Evolutionary conservation across 129 eudicot species (phyloP).

Genomic region (Apium graveolens): DNA sequence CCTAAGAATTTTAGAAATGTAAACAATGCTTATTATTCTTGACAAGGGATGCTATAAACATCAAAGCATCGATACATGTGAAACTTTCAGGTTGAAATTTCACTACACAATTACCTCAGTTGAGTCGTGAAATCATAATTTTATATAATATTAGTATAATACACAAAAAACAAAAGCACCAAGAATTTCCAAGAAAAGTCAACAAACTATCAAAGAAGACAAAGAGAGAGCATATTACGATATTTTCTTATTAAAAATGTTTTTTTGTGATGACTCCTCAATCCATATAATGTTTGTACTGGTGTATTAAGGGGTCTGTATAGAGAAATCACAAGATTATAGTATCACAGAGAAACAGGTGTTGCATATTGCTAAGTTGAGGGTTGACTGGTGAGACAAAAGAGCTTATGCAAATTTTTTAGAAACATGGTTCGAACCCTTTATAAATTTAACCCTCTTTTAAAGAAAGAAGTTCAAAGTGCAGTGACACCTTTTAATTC

Average conservation of each 20-base stretch:
- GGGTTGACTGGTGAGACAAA: background rate
- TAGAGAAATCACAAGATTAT: background rate
- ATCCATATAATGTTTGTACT: no score
- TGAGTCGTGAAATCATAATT: background rate
- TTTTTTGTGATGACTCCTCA: background rate
- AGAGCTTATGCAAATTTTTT: background rate
- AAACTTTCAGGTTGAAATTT: background rate
- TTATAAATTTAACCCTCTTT: background rate
- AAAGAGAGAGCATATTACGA: background rate
- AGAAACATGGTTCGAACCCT: background rate
- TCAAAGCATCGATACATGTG: background rate
- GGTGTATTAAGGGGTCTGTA: no score
- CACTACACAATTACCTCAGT: background rate
- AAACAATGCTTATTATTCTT: background rate
- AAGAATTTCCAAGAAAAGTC: no score
- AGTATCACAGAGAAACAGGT: background rate
- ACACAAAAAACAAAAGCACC: background rate
- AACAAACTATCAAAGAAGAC: no score
- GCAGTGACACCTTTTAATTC: background rate
- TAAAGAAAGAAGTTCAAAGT: background rate
- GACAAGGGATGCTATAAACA: background rate
- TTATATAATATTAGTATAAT: background rate
- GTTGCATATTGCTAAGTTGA: background rate
- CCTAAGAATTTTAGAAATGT: constrained; percentile 35
- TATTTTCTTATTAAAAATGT: background rate